phyloP scores from a whole-genome alignment of 2,329 filamentous ascomycete genomes.

The Zymoseptoria passerinii region DNA sequence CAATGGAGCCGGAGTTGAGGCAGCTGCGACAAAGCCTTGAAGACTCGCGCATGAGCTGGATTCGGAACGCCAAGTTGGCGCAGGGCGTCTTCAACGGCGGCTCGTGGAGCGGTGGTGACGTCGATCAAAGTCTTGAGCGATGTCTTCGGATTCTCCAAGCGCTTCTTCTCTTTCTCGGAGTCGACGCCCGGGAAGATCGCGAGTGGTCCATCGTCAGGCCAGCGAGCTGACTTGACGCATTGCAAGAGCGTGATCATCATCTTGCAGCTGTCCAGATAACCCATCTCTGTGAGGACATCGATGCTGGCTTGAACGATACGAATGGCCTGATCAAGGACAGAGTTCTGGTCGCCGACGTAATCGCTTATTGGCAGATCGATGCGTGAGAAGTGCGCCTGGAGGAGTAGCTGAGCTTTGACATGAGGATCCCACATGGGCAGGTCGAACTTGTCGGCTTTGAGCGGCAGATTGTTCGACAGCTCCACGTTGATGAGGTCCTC shows the following conservation, averaged over 20 bases:
- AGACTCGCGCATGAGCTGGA: slow-evolving; percentile 41
- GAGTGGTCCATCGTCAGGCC: slow-evolving; percentile 73
- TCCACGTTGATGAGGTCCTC: slow-evolving; percentile 96
- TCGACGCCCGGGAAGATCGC: slow-evolving; percentile 70
- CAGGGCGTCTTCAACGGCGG: slow-evolving; percentile 31
- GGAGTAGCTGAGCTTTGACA: slow-evolving; percentile 85
- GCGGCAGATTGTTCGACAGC: slow-evolving; percentile 71
- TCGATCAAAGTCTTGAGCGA: slow-evolving; percentile 32
- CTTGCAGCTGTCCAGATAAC: slow-evolving; percentile 65
- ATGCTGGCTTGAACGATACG: slow-evolving; percentile 95
- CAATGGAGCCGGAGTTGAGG: slow-evolving; percentile 61
- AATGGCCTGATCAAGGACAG: slow-evolving; percentile 87
- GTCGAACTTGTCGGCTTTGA: slow-evolving; percentile 53
- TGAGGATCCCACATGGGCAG: slow-evolving; percentile 98
- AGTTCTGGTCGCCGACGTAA: slow-evolving; percentile 87
- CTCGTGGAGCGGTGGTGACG: slow-evolving; percentile 29
- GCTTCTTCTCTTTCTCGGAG: slow-evolving; percentile 36
- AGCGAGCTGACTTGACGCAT: slow-evolving; percentile 84
- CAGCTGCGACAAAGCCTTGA: slow-evolving; percentile 55
- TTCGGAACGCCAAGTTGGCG: slow-evolving; percentile 45
- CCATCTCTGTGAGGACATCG: slow-evolving; percentile 87
- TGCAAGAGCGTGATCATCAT: slow-evolving; percentile 82
- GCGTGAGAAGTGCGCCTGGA: slow-evolving; percentile 91
- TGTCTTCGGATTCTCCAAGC: slow-evolving; percentile 30
- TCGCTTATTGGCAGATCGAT: slow-evolving; percentile 90